Base-by-base conservation (phyloP, 495 filamentous ascomycete species). In the Bombardia bombarda region DNA sequence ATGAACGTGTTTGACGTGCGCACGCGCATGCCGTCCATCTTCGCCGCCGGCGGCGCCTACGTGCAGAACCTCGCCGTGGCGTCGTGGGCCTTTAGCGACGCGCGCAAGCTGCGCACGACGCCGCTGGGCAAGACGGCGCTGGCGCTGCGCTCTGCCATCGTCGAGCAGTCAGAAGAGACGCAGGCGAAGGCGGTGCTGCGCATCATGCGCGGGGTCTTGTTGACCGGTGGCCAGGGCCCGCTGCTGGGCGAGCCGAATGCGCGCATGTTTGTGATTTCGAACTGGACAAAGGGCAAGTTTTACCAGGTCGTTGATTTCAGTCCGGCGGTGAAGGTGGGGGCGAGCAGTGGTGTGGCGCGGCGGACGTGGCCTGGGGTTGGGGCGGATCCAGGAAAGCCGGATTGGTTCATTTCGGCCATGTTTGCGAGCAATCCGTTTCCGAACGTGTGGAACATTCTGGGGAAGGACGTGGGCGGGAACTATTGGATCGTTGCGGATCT, bases 241-340 rank as follows among this genome's bases (percentile, higher is more conserved):
- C n/a, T n/a, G n/a, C n/a, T n/a, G n/a, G n/a, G n/a, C n/a, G n/a
- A n/a, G n/a, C n/a, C n/a, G n/a, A n/a, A n/a, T 24, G 62, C 58
- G 52, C 42, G 55, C 7, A 52, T 68, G 9, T 33, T 70, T 9
- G 56, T 58, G 20, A 60, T 69, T 30, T 66, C 62, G 4, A 75
- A 74, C 53, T 74, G 70, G 70, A 53, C 53, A 24, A 70, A 68
- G 42, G 67, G 59, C 3, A 49, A 53, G 16, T 61, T 75, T 38
- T 71, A 69, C 40, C 53, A 69, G 20, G 52, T 62, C 38, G 32
- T 50, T 2, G 58, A 75, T 49, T 73, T 75, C 52, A 51, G 58
- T 25, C 59, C 66, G 0, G 72, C 72, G 0, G 58, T 72, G 7
- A 46, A 68, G 32, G 18, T 13, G 12, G 4, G n/a, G n/a, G n/a